A percentile compares a stretch with the other conserved stretches of the same genome.
Evolutionary conservation across 2,329 filamentous ascomycete species (phyloP).

Genomic region (Penicillium vulpinum): DNA sequence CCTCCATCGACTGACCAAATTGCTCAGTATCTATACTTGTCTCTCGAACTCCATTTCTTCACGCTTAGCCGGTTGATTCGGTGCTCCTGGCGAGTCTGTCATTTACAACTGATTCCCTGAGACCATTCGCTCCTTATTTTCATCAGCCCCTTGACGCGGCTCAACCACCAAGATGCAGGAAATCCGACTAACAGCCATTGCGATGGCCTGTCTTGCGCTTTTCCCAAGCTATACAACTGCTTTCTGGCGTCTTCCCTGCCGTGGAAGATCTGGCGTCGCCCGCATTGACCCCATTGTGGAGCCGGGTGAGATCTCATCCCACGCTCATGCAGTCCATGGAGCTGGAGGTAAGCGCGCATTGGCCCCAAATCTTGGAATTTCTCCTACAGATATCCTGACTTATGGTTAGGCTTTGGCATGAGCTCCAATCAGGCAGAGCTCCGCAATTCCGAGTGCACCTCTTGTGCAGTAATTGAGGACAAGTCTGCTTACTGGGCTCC

Average conservation of each 20-base stretch:
- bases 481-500: slow-evolving; percentile 89
- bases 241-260: slow-evolving; percentile 91
- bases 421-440: slow-evolving; percentile 61
- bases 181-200: slow-evolving; percentile 15
- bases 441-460: slow-evolving; percentile 67
- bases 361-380: neutral
- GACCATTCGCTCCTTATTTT: slow-evolving; percentile 14
- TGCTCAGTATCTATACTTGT: slow-evolving; percentile 3
- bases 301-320: slow-evolving; percentile 59
- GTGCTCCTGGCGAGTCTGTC: slow-evolving; percentile 21
- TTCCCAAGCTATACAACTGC: slow-evolving; percentile 52
- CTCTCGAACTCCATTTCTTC: slow-evolving; percentile 3
- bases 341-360: slow-evolving; percentile 64
- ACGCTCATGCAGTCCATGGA: slow-evolving; percentile 75
- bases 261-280: slow-evolving; percentile 65
- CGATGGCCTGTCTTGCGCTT: slow-evolving; percentile 32
- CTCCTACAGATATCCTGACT: slow-evolving; percentile 8
- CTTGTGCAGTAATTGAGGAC: slow-evolving; percentile 76
- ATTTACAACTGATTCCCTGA: slow-evolving; percentile 6
- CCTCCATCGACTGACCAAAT: slow-evolving; percentile 4
- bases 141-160: slow-evolving; percentile 14
- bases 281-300: slow-evolving; percentile 76
- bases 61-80: slow-evolving; percentile 20
- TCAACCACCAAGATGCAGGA: slow-evolving; percentile 22
- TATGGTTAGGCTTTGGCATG: slow-evolving; percentile 62